A percentile compares a stretch with the other conserved stretches of the same genome.
Evolutionary conservation across 768 basidiomycete genomes (phyloP).

Genomic region (Xerocomus spinulosus): DNA sequence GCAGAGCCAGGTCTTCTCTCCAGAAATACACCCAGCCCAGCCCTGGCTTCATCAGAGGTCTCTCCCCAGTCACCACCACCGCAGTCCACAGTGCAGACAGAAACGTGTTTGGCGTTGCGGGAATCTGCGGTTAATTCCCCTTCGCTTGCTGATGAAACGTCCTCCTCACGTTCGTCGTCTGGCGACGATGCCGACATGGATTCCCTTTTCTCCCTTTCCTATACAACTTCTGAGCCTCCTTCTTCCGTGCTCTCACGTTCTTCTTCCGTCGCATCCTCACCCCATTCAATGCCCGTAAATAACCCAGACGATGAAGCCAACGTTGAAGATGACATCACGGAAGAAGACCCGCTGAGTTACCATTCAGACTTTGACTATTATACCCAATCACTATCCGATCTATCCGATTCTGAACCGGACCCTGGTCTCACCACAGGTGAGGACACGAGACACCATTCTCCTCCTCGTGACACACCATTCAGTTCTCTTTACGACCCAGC

Average conservation of each 20-base stretch:
- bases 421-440: constrained; percentile 12
- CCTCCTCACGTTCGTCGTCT: constrained; percentile 19
- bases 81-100: neutral
- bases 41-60: constrained; percentile 2
- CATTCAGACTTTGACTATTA: constrained; percentile 37
- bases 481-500: constrained; percentile 20
- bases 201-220: constrained; percentile 33
- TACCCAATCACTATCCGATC: constrained; percentile 29
- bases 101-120: constrained; percentile 5
- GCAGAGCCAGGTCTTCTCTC: constrained; percentile 8
- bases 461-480: constrained; percentile 15
- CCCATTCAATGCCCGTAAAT: constrained; percentile 22
- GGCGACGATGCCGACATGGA: constrained; percentile 27
- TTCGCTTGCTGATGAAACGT: constrained; percentile 19
- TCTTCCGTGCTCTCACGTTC: constrained; percentile 41
- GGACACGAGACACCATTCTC: constrained; percentile 3
- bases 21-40: neutral
- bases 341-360: constrained; percentile 32
- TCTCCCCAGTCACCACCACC: neutral
- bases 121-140: constrained; percentile 7
- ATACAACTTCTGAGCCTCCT: constrained; percentile 29
- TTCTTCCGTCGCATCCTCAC: constrained; percentile 37
- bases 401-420: constrained; percentile 29
- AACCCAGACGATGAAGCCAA: constrained; percentile 13
- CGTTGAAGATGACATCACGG: constrained; percentile 7